A percentile compares a stretch with the other conserved stretches of the same genome.
Evolutionary conservation across 192 early-diverging fungal species (phyloP).

Genomic region (Coemansia sp.): DNA sequence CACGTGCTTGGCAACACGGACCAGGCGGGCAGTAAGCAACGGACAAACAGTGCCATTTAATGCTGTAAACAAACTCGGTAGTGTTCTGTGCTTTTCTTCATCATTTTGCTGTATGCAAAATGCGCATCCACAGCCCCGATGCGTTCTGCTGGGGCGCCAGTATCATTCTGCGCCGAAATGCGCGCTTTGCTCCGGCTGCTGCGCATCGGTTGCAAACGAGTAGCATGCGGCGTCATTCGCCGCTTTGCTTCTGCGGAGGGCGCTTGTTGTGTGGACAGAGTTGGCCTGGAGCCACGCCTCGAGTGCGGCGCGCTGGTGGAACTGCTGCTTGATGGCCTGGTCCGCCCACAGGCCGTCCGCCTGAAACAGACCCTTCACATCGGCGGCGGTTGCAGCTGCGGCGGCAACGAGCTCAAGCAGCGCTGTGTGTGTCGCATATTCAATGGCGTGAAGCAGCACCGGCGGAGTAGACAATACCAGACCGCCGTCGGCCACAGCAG

Average conservation of each 20-base stretch:
- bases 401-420: conserved; percentile 44
- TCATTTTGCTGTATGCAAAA: too few species aligned
- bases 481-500: not conserved
- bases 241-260: not conserved
- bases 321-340: conserved; percentile 57
- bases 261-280: not conserved
- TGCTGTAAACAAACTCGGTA: too few species aligned
- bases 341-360: conserved; percentile 50
- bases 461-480: conserved; percentile 6
- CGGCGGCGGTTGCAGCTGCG: conserved; percentile 10
- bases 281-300: conserved; percentile 35
- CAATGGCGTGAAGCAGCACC: conserved; percentile 49
- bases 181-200: too few species aligned
- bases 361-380: conserved; percentile 6
- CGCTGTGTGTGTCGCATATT: conserved; percentile 56
- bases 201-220: not conserved
- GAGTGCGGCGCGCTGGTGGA: conserved; percentile 40
- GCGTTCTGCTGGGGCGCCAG: too few species aligned
- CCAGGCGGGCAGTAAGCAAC: too few species aligned
- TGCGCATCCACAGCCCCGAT: too few species aligned
- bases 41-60: too few species aligned
- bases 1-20: conserved; percentile 7
- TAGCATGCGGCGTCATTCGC: not conserved
- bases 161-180: too few species aligned
- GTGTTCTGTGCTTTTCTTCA: too few species aligned